A percentile compares a stretch with the other conserved stretches of the same genome.
These are phyloP conservation scores for Uronychia binucleata DNA, from an alignment of 73 alveolate species.

Conservation along the genomic window DNA sequence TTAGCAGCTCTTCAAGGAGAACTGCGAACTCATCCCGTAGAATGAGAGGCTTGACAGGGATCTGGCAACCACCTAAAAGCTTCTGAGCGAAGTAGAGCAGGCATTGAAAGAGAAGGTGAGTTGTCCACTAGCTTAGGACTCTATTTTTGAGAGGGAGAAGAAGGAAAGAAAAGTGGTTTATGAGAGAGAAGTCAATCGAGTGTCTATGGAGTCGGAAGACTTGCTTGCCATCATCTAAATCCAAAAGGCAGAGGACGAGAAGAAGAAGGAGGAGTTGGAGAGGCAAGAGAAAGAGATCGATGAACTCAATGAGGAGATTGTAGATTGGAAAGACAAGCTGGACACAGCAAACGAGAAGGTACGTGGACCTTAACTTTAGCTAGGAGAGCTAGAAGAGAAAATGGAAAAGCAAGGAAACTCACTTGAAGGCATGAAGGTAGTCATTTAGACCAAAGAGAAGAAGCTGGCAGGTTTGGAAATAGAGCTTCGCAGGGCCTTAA, in stretches of 20 bases:
- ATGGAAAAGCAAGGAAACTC: background rate
- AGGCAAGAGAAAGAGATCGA: background rate
- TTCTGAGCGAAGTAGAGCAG: background rate
- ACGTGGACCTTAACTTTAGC: too few relatives aligned
- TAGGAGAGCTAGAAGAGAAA: background rate
- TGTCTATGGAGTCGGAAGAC: background rate
- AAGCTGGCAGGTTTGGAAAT: too few relatives aligned
- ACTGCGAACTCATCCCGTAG: background rate
- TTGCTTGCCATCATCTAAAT: background rate
- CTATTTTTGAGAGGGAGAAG: background rate
- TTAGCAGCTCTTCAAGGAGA: background rate
- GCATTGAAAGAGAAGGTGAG: background rate
- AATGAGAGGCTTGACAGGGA: background rate
- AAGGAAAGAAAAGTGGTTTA: background rate
- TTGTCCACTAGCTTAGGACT: background rate
- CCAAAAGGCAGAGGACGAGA: background rate
- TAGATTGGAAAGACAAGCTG: background rate
- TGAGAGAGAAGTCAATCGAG: background rate
- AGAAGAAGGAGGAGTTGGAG: background rate
- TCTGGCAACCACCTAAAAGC: background rate
- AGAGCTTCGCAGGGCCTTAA: background rate
- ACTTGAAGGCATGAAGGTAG: background rate
- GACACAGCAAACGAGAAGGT: background rate
- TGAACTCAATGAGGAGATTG: background rate
- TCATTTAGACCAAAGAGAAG: background rate